phyloP scores from a whole-genome alignment of 148 eudicot genomes.

The Amaranthus hypochondriacus region DNA sequence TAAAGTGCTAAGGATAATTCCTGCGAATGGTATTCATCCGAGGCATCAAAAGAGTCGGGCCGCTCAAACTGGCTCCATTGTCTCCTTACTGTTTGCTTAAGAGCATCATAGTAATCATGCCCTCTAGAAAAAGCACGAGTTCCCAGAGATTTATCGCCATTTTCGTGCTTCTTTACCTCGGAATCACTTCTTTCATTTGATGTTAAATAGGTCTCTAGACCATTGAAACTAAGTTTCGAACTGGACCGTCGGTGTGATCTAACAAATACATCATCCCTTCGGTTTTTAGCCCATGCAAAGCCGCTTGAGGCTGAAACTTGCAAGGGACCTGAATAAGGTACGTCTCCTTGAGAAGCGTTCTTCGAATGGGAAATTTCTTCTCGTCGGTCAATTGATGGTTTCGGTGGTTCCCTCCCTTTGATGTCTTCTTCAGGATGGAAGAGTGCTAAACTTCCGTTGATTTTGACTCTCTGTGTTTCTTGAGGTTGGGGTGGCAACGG shows the following conservation, averaged over 20 bases:
- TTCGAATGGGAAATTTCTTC: slow-evolving; percentile 53
- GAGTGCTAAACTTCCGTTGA: slow-evolving; percentile 36
- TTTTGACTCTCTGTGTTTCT: slow-evolving; percentile 40
- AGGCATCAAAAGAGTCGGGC: slow-evolving; percentile 85
- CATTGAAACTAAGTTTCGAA: slow-evolving; percentile 64
- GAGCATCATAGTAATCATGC: slow-evolving; percentile 43
- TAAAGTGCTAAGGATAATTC: slow-evolving; percentile 75
- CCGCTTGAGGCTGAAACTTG: slow-evolving; percentile 91
- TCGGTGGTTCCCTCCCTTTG: slow-evolving; percentile 43
- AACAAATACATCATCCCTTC: slow-evolving; percentile 51
- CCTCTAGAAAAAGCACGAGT: slow-evolving; percentile 37
- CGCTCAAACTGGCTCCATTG: slow-evolving; percentile 73
- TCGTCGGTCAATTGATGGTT: slow-evolving; percentile 34
- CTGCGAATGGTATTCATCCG: slow-evolving; percentile 83
- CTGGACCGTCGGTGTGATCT: slow-evolving; percentile 78
- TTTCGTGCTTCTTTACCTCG: slow-evolving; percentile 45
- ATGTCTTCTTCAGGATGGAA: slow-evolving; percentile 49
- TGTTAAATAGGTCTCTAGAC: slow-evolving; percentile 49
- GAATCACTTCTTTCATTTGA: slow-evolving; percentile 35
- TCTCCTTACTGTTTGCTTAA: slow-evolving; percentile 49
- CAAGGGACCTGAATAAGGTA: slow-evolving; percentile 69
- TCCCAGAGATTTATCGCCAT: slow-evolving; percentile 32
- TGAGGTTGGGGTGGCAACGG: slow-evolving; percentile 39
- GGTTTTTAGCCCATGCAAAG: slow-evolving; percentile 90
- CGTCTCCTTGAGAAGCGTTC: slow-evolving; percentile 78